Evolutionary conservation across 2,329 filamentous ascomycete genomes (phyloP), one percentile per base, ranked within the genome.

Genomic region (Talaromyces verruculosus): DNA sequence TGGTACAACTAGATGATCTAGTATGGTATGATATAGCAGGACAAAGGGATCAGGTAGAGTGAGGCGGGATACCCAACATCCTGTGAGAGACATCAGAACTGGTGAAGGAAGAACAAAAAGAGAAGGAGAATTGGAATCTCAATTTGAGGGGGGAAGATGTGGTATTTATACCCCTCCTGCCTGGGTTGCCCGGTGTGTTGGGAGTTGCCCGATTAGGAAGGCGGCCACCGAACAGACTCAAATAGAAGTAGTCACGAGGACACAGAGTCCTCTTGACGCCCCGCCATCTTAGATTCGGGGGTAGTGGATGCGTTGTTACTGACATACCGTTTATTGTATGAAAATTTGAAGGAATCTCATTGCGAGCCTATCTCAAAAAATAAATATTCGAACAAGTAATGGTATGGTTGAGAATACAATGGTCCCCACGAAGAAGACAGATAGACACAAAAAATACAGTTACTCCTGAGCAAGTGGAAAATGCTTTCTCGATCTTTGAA

Each of bases 351-450:
- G n/a, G 22, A 4, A 37, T 15, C n/a, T 25, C n/a, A 37, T 17
- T 37, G 53, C 13, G 33, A 35, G 4, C 53, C 33, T 37, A 25
- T 57, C 2, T 57, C 28, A 17, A 15, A 22, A 37, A n/a, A 37
- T 57, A 0, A 57, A 39, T 37, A 25, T 19, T 37, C 19, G 53
- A 57, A 57, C 53, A 57, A 57, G 53, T 37, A 57, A 57, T 22
- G n/a, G 30, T 35, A 57, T 39, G 53, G 35, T 17, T 55, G 47
- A 63, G 39, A 62, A 63, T 53, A 63, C 33, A 63, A 37, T 41
- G 1, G 30, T 25, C 4, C 59, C 45, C 15, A 28, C 43, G 19
- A 39, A 62, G 19, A 28, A 51, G 15, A 41, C 13, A n/a, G 2
- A 41, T 39, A 28, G 10, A 28, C 45, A 37, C 45, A 63, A 28